Conservation (phyloP, 768 basidiomycete genomes). For the Imleria badia region DNA sequence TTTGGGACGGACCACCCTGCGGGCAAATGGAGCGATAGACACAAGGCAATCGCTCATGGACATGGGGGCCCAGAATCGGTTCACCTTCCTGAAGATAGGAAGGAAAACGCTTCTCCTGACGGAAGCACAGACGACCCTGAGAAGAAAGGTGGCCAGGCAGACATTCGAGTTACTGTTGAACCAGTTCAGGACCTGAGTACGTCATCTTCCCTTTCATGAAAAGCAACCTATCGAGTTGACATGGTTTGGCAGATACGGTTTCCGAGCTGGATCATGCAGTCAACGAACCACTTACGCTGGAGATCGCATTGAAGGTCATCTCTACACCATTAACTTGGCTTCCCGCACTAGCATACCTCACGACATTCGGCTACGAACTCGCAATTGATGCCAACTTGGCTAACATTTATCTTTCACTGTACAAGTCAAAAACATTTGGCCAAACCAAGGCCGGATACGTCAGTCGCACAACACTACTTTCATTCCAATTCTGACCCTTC, state of each 20-base stretch:
- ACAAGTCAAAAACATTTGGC: background rate
- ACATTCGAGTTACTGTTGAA: conserved; percentile 15
- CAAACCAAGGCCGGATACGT: conserved; percentile 7
- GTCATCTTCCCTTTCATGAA: background rate
- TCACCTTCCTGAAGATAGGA: conserved; percentile 10
- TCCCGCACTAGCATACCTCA: conserved; percentile 1
- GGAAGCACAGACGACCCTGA: conserved; percentile 26
- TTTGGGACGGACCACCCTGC: conserved; percentile 9
- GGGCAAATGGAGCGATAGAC: conserved; percentile 9
- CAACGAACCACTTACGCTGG: background rate
- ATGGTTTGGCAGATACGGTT: conserved; percentile 13
- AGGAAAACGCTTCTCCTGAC: conserved; percentile 10
- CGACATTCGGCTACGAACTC: conserved; percentile 6
- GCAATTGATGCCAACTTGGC: conserved; percentile 7
- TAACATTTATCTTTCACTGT: background rate
- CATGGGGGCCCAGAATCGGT: background rate
- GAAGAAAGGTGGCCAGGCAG: conserved; percentile 26
- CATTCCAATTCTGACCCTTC: background rate
- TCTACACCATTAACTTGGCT: conserved; percentile 3
- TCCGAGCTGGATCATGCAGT: conserved; percentile 5
- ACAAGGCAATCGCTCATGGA: conserved; percentile 1
- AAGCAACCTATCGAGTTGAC: background rate
- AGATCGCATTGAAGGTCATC: background rate
- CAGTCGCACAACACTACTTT: background rate
- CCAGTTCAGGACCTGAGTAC: background rate